Percentiles rank a stretch among this genome's conserved stretches.
phyloP scores from a whole-genome alignment of 208 protist species.

The Angomonas ambiguus region DNA sequence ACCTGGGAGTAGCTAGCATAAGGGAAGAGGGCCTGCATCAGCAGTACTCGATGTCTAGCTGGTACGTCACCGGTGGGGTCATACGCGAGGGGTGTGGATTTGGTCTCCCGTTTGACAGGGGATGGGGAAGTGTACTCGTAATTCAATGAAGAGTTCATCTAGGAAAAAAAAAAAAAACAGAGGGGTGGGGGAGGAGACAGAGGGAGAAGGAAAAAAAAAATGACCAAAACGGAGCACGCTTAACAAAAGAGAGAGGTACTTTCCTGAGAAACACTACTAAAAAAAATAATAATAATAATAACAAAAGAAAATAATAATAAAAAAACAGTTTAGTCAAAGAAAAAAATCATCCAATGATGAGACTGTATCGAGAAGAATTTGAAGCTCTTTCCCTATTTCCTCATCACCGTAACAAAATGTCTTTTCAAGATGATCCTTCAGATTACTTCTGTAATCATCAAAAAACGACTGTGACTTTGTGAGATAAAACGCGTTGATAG shows the following conservation, averaged over 20 bases:
- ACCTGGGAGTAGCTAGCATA: constrained; percentile 41
- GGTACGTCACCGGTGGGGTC: neutral
- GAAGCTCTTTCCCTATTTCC: constrained; percentile 4
- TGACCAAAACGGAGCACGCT: neutral
- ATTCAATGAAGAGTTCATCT: neutral
- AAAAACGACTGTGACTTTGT: neutral
- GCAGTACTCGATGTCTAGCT: constrained; percentile 15
- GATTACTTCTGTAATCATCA: neutral
- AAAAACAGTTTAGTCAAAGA: constrained; percentile 1
- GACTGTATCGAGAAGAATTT: constrained; percentile 2
- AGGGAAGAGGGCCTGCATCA: constrained; percentile 67
- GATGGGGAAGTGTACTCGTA: neutral
- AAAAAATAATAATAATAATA: neutral
- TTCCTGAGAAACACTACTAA: too few relatives aligned
- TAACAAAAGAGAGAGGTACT: neutral
- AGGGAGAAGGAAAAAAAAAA: constrained; percentile 2
- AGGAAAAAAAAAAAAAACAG: neutral
- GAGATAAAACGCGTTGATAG: neutral
- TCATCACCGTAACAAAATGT: neutral
- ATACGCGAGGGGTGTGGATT: neutral
- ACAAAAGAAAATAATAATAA: neutral
- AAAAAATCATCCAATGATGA: constrained; percentile 9
- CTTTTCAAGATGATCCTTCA: neutral
- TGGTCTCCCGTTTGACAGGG: neutral
- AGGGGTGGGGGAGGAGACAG: neutral